A percentile compares a stretch with the other conserved stretches of the same genome.
phyloP scores from a whole-genome alignment of 164 flowering plant species.

The Stephania japonica region DNA sequence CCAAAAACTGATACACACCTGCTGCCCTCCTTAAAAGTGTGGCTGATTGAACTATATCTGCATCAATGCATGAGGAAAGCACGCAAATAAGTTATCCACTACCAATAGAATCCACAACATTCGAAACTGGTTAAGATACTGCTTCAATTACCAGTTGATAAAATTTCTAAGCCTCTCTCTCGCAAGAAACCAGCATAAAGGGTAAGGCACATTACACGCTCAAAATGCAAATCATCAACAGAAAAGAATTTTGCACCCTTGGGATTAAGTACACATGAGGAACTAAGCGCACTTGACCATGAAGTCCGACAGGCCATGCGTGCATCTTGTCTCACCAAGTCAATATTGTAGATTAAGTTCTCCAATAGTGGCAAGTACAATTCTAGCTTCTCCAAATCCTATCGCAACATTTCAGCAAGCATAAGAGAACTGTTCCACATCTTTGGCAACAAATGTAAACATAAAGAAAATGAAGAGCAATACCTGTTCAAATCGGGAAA shows the following conservation, averaged over 20 bases:
- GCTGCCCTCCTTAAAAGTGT: constrained; percentile 60
- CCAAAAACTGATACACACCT: constrained; percentile 54
- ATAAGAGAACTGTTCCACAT: constrained; percentile 5
- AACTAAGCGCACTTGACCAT: constrained; percentile 49
- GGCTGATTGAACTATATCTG: constrained; percentile 60
- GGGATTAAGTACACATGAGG: constrained; percentile 32
- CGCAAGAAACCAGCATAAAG: constrained; percentile 57
- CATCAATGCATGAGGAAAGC: constrained; percentile 10
- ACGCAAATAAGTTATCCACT: neutral
- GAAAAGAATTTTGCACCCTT: constrained; percentile 40
- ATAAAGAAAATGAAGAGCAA: neutral
- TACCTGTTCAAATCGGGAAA: constrained; percentile 52
- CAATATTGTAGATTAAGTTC: constrained; percentile 43
- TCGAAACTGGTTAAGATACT: neutral
- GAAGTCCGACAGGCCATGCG: constrained; percentile 33
- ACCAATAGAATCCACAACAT: neutral
- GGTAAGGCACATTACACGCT: constrained; percentile 53
- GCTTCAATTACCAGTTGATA: constrained; percentile 31
- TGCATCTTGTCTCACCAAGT: constrained; percentile 16
- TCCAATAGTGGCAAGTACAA: constrained; percentile 51
- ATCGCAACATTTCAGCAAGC: constrained; percentile 13
- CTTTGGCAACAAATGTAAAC: neutral
- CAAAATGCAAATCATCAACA: constrained; percentile 43
- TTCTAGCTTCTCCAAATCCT: constrained; percentile 58
- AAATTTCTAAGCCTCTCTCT: constrained; percentile 45